phyloP scores from a whole-genome alignment of 179 eudicot genomes.

The Beta macrorhiza region DNA sequence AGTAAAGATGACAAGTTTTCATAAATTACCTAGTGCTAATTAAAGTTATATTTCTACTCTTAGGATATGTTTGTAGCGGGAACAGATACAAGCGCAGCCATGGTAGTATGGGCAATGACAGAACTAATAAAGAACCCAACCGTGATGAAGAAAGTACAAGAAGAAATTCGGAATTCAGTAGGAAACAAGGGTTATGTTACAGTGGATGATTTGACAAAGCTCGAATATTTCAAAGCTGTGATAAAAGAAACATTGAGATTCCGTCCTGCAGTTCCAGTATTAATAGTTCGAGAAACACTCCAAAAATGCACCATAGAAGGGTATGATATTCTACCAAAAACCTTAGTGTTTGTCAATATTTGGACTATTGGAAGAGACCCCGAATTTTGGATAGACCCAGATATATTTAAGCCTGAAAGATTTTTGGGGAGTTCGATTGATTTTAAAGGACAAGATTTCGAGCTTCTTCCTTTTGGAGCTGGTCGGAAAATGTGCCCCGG shows the following conservation, averaged over 20 bases:
- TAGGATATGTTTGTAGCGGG: not conserved
- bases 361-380: constrained; percentile 9
- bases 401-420: constrained; percentile 22
- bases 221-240: not conserved
- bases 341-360: not conserved
- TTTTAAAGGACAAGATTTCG: constrained; percentile 29
- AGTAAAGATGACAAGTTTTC: no score
- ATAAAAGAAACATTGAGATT: not conserved
- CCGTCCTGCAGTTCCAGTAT: not conserved
- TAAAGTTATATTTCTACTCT: no score
- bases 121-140: not conserved
- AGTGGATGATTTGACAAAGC: not conserved
- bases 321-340: not conserved
- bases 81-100: not conserved
- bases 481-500: constrained; percentile 36
- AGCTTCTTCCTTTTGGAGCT: constrained; percentile 30
- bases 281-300: not conserved
- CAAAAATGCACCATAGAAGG: not conserved
- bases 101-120: not conserved
- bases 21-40: no score
- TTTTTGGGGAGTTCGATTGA: constrained; percentile 23
- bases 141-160: not conserved
- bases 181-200: not conserved
- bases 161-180: not conserved
- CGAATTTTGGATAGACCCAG: constrained; percentile 4